Conservation (phyloP, 2,329 filamentous ascomycete genomes). For the Hypoxylon sp. region DNA sequence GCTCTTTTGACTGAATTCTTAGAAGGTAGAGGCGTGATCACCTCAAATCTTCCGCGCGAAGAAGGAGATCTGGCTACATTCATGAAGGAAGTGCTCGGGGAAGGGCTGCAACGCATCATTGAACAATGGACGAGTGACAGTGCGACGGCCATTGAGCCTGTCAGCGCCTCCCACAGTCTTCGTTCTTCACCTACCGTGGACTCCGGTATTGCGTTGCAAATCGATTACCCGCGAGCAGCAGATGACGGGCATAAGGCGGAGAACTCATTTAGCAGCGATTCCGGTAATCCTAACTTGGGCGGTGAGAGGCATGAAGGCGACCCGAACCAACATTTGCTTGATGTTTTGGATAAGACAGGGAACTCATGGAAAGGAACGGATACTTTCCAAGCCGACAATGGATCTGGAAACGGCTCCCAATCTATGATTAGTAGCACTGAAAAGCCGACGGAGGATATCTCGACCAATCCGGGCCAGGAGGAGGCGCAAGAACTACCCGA, state of each 20-base stretch:
- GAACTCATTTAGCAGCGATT: neutral
- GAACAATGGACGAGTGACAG: slow-evolving; percentile 41
- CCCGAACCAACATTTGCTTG: neutral
- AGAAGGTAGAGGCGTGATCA: slow-evolving; percentile 28
- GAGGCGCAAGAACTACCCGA: neutral
- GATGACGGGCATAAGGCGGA: neutral
- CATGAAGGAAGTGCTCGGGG: slow-evolving; percentile 29
- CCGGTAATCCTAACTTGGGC: neutral
- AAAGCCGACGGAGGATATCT: neutral
- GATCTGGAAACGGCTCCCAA: neutral
- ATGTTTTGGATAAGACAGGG: neutral
- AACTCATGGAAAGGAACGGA: neutral
- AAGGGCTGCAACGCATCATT: slow-evolving; percentile 39
- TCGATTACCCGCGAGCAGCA: neutral
- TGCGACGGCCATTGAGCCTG: slow-evolving; percentile 16
- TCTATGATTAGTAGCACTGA: neutral
- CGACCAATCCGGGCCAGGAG: neutral
- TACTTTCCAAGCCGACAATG: neutral
- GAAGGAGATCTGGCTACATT: slow-evolving; percentile 40
- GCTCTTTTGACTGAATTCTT: slow-evolving; percentile 34
- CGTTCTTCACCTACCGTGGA: slow-evolving; percentile 32
- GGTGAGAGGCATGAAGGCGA: slow-evolving; percentile 1
- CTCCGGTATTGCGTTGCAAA: slow-evolving; percentile 31
- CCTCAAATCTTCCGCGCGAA: slow-evolving; percentile 33
- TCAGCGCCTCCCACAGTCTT: slow-evolving; percentile 22